A percentile compares a stretch with the other conserved stretches of the same genome.
Evolutionary conservation across 768 basidiomycete species (phyloP).

Genomic region (Suillus weaverae): DNA sequence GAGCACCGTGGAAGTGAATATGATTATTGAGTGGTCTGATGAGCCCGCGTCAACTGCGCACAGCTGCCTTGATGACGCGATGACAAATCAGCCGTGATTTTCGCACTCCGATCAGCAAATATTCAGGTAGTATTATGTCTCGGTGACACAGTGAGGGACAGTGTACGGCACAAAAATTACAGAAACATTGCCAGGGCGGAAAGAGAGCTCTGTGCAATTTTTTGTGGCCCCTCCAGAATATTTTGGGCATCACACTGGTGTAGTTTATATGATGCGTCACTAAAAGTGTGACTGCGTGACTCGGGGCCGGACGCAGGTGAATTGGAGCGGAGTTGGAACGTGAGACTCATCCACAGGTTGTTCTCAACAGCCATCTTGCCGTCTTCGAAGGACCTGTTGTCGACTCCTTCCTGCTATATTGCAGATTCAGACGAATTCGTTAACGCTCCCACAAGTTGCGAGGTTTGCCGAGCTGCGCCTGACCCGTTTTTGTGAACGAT

Average conservation of each 20-base stretch:
- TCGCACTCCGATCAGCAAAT: conserved; percentile 24
- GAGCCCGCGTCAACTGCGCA: conserved; percentile 8
- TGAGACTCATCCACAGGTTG: conserved; percentile 34
- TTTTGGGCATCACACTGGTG: not conserved
- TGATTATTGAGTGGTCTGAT: not conserved
- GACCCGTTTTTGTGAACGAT: conserved; percentile 15
- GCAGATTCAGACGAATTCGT: conserved; percentile 3
- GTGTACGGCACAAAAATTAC: too few species aligned
- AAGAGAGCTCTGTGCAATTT: not conserved
- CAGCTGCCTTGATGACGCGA: conserved; percentile 14
- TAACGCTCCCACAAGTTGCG: conserved; percentile 2
- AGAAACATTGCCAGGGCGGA: not conserved
- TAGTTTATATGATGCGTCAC: conserved; percentile 3
- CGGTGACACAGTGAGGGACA: not conserved
- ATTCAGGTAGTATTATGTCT: not conserved
- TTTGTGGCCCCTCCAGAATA: not conserved
- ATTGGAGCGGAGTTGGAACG: conserved; percentile 35
- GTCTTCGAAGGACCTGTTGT: conserved; percentile 10
- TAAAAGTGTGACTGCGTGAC: conserved; percentile 22
- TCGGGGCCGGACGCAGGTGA: conserved; percentile 19
- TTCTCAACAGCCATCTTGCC: conserved; percentile 35
- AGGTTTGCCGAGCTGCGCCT: conserved; percentile 9
- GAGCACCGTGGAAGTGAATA: not conserved
- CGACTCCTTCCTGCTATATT: not conserved
- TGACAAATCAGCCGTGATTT: conserved; percentile 16